Percentiles rank a stretch among this genome's conserved stretches.
Evolutionary conservation across 2,329 filamentous ascomycete genomes (phyloP).

Genomic region (Nigrograna mackinnonii): DNA sequence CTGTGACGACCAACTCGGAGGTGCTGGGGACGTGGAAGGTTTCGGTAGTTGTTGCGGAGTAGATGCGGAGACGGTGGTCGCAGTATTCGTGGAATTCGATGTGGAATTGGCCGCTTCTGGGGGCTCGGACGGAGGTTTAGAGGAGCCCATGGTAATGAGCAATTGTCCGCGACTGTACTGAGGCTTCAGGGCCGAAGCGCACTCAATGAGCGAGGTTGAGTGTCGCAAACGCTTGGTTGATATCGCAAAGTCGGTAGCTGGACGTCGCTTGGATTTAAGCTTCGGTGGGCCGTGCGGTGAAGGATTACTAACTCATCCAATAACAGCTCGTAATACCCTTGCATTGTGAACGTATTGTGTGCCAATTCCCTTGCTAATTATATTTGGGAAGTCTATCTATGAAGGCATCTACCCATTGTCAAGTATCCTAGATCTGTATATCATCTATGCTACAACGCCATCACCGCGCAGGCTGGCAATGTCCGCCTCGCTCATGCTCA

Average conservation of each 20-base stretch:
- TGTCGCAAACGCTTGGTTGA: too few relatives aligned
- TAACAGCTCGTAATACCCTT: too few relatives aligned
- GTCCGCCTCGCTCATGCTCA: constrained; percentile 35
- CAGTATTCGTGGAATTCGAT: neutral
- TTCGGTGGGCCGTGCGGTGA: too few relatives aligned
- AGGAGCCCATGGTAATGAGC: neutral
- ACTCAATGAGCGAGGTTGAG: too few relatives aligned
- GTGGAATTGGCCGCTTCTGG: neutral
- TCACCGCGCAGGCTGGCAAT: constrained; percentile 34
- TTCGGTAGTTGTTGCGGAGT: neutral
- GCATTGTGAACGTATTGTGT: too few relatives aligned
- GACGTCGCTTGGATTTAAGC: too few relatives aligned
- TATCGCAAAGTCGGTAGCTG: too few relatives aligned
- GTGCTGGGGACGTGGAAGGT: constrained; percentile 6
- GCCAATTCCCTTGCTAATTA: too few relatives aligned
- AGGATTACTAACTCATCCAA: too few relatives aligned
- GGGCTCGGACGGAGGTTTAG: neutral
- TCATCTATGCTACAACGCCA: constrained; percentile 36
- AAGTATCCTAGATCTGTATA: neutral
- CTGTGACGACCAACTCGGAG: constrained; percentile 26
- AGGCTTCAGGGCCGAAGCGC: too few relatives aligned
- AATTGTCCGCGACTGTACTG: neutral
- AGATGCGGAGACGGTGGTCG: neutral
- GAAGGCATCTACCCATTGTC: neutral
- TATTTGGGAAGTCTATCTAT: too few relatives aligned